A percentile compares a stretch with the other conserved stretches of the same genome.
Conservation (phyloP, 2,329 filamentous ascomycete species). For the Aspergillus calidoustus region DNA sequence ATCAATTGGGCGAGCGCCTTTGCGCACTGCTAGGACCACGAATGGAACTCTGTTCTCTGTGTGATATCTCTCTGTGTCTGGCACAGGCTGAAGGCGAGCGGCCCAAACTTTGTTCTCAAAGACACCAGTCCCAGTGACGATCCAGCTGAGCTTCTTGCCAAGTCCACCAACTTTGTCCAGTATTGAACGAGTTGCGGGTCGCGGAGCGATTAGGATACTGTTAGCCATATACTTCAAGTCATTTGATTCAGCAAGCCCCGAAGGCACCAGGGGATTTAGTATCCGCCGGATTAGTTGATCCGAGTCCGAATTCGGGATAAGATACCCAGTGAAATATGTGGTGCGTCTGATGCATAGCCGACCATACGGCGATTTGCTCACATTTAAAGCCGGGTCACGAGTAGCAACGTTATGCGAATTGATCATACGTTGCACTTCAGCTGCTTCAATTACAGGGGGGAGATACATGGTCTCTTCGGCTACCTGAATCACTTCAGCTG, state of each 20-base stretch:
- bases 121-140: conserved; percentile 75
- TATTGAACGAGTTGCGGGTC: conserved; percentile 72
- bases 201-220: conserved; percentile 86
- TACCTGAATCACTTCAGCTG: conserved; percentile 83
- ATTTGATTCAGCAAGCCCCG: conserved; percentile 62
- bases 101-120: conserved; percentile 88
- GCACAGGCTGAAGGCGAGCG: conserved; percentile 74
- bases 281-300: conserved; percentile 70
- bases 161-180: conserved; percentile 86
- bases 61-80: conserved; percentile 69
- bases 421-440: conserved; percentile 86
- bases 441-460: conserved; percentile 77
- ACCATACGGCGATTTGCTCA: conserved; percentile 49
- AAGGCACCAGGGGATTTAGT: conserved; percentile 62
- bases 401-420: conserved; percentile 73
- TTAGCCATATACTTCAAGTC: conserved; percentile 85
- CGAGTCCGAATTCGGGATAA: conserved; percentile 74
- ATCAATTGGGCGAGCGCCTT: conserved; percentile 76
- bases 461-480: conserved; percentile 74
- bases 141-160: conserved; percentile 81
- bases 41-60: conserved; percentile 79
- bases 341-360: conserved; percentile 78
- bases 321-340: conserved; percentile 90
- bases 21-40: conserved; percentile 80
- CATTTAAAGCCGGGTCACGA: conserved; percentile 38